Evolutionary conservation across 169 alveolate species (phyloP).

Genomic region (Plasmodium coatneyi): DNA sequence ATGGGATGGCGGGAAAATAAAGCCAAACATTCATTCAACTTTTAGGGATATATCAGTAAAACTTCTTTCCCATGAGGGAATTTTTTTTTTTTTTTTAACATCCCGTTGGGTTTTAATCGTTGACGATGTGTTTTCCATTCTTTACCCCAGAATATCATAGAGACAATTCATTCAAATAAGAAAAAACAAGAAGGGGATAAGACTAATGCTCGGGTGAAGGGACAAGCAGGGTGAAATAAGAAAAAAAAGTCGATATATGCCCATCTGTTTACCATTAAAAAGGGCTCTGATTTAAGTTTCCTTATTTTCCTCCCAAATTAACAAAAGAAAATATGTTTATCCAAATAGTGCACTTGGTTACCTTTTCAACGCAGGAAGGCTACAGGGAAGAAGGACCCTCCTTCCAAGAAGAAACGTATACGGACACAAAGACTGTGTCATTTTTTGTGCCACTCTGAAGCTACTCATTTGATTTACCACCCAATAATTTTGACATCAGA

Average conservation of each 20-base stretch:
- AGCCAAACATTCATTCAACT: slow-evolving; percentile 48
- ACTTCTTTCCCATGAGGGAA: not conserved
- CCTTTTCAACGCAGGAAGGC: slow-evolving; percentile 15
- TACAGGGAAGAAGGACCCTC: not conserved
- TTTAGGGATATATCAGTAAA: slow-evolving; percentile 44
- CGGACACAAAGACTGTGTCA: not conserved
- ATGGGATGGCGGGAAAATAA: slow-evolving; percentile 32
- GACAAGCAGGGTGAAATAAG: not conserved
- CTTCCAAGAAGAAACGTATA: slow-evolving; percentile 12
- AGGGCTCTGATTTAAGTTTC: not conserved
- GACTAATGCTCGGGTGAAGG: not conserved
- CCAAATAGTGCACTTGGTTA: not conserved
- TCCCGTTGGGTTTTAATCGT: not conserved
- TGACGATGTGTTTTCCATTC: not conserved
- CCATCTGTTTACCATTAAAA: not conserved
- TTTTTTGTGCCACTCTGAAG: not conserved
- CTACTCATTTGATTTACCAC: not conserved
- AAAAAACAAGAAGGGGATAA: slow-evolving; percentile 10
- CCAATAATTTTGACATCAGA: not conserved
- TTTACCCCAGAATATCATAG: slow-evolving; percentile 17
- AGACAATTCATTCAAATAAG: slow-evolving; percentile 28
- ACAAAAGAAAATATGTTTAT: not conserved
- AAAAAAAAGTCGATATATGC: not conserved
- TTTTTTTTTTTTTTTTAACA: not conserved
- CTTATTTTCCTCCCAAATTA: not conserved